phyloP scores from a whole-genome alignment of 169 alveolate genomes.

The Plasmodium knowlesi region DNA sequence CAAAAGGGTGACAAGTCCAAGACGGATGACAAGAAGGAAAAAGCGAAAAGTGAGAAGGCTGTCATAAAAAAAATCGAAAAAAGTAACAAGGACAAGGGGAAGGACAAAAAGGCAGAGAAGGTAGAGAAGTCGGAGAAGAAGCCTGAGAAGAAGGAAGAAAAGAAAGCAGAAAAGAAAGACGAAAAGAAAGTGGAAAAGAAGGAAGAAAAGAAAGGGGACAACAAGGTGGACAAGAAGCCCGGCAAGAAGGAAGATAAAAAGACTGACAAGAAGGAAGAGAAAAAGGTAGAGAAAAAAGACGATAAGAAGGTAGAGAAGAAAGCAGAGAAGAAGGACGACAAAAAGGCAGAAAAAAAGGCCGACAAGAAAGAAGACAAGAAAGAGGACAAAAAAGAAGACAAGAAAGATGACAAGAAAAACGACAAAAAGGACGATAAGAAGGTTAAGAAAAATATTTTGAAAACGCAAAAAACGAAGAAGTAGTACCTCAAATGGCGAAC shows the following conservation, averaged over 20 bases:
- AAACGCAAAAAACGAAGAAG: conserved; percentile 28
- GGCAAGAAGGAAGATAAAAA: conserved; percentile 15
- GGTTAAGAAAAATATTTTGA: conserved; percentile 1
- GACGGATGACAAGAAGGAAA: conserved; percentile 9
- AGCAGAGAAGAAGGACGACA: neutral
- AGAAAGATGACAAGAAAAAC: neutral
- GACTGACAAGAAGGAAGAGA: conserved; percentile 11
- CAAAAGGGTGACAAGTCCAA: conserved; percentile 9
- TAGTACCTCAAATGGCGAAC: neutral
- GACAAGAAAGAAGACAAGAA: conserved; percentile 30
- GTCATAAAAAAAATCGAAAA: neutral
- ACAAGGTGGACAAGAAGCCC: neutral
- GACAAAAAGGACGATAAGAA: neutral
- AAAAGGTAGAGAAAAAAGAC: conserved; percentile 14
- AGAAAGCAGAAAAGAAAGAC: conserved; percentile 2
- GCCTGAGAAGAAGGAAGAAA: conserved; percentile 19
- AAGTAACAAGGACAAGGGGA: neutral
- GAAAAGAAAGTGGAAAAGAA: conserved; percentile 12
- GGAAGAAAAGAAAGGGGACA: conserved; percentile 9
- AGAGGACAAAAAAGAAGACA: conserved; percentile 3
- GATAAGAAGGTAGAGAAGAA: conserved; percentile 25
- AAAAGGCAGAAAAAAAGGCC: conserved; percentile 7
- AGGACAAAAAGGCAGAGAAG: neutral
- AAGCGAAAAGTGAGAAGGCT: neutral
- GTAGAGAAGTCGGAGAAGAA: conserved; percentile 15